Conservation (phyloP, 2,329 filamentous ascomycete genomes). For the Cercospora sp. region DNA sequence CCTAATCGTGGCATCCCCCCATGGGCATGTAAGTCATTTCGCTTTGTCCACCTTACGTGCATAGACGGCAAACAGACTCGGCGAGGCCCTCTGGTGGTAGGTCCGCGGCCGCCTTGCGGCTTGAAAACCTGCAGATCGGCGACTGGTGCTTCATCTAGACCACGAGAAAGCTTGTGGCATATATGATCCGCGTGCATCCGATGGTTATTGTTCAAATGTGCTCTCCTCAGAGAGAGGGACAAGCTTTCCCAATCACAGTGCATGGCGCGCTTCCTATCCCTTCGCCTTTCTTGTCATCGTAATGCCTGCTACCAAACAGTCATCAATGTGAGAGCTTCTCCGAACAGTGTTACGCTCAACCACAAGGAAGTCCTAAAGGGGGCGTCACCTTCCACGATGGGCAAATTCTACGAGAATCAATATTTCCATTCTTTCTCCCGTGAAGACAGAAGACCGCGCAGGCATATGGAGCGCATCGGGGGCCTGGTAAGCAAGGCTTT, state of each 20-base stretch:
- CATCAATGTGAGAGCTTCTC: background rate
- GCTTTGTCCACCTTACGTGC: background rate
- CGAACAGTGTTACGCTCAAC: background rate
- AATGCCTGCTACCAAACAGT: background rate
- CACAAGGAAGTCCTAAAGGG: background rate
- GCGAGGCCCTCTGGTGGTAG: background rate
- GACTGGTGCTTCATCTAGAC: background rate
- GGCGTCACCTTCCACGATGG: background rate
- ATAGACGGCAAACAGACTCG: background rate
- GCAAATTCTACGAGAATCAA: background rate
- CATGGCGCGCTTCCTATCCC: background rate
- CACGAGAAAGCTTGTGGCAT: background rate
- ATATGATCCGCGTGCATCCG: background rate
- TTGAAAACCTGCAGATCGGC: background rate
- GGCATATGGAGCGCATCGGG: background rate
- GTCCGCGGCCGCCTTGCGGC: background rate
- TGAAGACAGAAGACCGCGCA: background rate
- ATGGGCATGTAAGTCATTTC: background rate
- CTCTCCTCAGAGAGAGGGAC: background rate
- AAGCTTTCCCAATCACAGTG: background rate
- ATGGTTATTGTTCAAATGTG: background rate
- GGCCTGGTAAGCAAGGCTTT: background rate
- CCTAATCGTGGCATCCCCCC: background rate
- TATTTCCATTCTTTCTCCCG: background rate
- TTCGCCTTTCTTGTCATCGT: background rate